These are phyloP conservation scores for Scutellaria baicalensis DNA, from an alignment of 257 asterid species.

Conservation along the genomic window DNA sequence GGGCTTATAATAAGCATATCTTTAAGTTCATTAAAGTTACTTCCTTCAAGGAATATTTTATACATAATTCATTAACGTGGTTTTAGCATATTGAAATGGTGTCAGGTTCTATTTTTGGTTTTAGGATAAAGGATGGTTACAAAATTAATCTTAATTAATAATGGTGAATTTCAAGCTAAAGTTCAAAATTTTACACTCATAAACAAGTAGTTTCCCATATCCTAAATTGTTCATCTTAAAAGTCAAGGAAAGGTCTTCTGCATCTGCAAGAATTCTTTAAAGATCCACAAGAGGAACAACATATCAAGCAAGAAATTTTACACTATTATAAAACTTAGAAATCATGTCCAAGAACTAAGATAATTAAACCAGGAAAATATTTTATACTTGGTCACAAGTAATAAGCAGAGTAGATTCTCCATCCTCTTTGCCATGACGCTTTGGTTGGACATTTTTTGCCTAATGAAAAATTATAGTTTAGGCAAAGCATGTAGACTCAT, in stretches of 20 bases:
- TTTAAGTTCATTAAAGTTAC: not conserved
- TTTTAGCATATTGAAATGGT: not conserved
- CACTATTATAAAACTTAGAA: not conserved
- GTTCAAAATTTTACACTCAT: not conserved
- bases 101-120: not conserved
- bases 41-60: not conserved
- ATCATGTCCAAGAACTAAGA: constrained; percentile 14
- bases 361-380: constrained; percentile 22
- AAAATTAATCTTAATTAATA: not conserved
- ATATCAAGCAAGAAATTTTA: not conserved
- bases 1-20: not conserved
- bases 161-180: not conserved
- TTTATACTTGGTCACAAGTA: constrained; percentile 92
- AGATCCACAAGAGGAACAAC: not conserved
- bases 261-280: not conserved
- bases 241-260: not conserved
- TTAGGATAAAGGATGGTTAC: not conserved
- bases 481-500: constrained; percentile 24
- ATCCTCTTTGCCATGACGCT: constrained; percentile 52
- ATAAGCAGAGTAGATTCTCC: constrained; percentile 70
- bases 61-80: not conserved
- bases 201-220: not conserved
- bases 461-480: constrained; percentile 40
- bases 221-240: not conserved
- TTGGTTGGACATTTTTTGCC: constrained; percentile 70